Evolutionary conservation across 345 rosid genomes (phyloP).

Genomic region (Hevea brasiliensis): DNA sequence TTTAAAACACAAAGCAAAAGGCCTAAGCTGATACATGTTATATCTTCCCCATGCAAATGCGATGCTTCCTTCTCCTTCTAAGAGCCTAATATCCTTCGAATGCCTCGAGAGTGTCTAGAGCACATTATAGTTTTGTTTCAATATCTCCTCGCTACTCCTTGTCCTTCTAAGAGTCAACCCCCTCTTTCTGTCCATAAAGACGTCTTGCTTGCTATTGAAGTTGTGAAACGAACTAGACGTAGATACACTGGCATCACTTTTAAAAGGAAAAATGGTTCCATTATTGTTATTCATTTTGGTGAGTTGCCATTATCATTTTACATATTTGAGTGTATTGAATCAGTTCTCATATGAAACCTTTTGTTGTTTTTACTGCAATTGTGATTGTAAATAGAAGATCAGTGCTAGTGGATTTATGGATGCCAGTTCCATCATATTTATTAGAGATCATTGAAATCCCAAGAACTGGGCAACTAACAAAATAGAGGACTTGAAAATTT

Average conservation of each 20-base stretch:
- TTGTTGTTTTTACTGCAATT: constrained; percentile 6
- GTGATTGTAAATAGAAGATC: constrained; percentile 52
- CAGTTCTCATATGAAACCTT: neutral
- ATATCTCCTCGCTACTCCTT: too few species aligned
- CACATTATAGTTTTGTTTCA: too few species aligned
- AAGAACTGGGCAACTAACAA: constrained; percentile 51
- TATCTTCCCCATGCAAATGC: too few species aligned
- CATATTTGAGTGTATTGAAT: neutral
- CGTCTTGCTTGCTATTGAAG: too few species aligned
- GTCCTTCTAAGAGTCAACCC: too few species aligned
- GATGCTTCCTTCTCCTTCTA: too few species aligned
- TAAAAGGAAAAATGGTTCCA: constrained; percentile 43
- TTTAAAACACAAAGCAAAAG: too few species aligned
- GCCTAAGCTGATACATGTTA: too few species aligned
- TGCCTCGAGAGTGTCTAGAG: too few species aligned
- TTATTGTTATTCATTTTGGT: constrained; percentile 45
- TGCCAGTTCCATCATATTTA: constrained; percentile 46
- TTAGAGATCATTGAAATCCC: constrained; percentile 41
- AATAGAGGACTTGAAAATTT: constrained; percentile 37
- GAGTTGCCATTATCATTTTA: constrained; percentile 17
- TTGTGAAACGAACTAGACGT: too few species aligned
- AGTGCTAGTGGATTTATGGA: constrained; percentile 48
- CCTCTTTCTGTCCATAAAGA: too few species aligned
- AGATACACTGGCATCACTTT: constrained; percentile 52
- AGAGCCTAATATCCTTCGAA: too few species aligned